These are phyloP conservation scores for Angophora floribunda DNA, from an alignment of 345 rosid species.

Conservation along the genomic window DNA sequence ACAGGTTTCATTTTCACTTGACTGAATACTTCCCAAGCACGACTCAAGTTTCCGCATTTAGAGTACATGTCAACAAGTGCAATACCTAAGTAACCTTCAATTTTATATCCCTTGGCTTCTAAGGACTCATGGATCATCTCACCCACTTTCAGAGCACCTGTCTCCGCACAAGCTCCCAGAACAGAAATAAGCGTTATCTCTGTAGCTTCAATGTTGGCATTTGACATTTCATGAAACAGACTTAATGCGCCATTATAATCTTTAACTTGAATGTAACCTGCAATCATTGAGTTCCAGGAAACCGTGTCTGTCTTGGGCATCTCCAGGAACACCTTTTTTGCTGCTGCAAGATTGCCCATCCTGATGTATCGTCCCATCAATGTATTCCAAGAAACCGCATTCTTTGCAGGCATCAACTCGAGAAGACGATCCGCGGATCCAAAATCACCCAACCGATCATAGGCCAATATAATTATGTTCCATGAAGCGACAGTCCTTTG, in stretches of 20 bases:
- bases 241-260: slow-evolving; percentile 8
- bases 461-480: slow-evolving; percentile 16
- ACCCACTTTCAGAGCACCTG: slow-evolving; percentile 14
- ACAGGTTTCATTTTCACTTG: slow-evolving; percentile 14
- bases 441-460: slow-evolving; percentile 4
- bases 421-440: slow-evolving; percentile 6
- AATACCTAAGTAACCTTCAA: slow-evolving; percentile 16
- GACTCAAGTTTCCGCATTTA: slow-evolving; percentile 18
- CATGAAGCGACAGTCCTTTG: slow-evolving; percentile 4
- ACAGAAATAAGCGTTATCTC: slow-evolving; percentile 18
- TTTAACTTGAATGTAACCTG: slow-evolving; percentile 11
- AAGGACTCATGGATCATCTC: slow-evolving; percentile 11
- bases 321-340: slow-evolving; percentile 4
- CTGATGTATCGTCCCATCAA: slow-evolving; percentile 3
- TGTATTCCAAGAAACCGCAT: slow-evolving; percentile 20
- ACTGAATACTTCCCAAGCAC: slow-evolving; percentile 10
- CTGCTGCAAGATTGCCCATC: slow-evolving; percentile 8
- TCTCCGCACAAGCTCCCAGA: slow-evolving; percentile 22
- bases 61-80: slow-evolving; percentile 31
- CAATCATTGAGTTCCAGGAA: slow-evolving; percentile 31
- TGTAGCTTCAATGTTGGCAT: slow-evolving; percentile 10
- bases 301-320: slow-evolving; percentile 22
- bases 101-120: not conserved
- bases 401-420: slow-evolving; percentile 1
- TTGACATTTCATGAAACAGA: slow-evolving; percentile 17